Percentiles rank a stretch among this genome's conserved stretches.
These are phyloP conservation scores for Exophiala sp. DNA, from an alignment of 2,329 filamentous ascomycete genomes.

Conservation along the genomic window DNA sequence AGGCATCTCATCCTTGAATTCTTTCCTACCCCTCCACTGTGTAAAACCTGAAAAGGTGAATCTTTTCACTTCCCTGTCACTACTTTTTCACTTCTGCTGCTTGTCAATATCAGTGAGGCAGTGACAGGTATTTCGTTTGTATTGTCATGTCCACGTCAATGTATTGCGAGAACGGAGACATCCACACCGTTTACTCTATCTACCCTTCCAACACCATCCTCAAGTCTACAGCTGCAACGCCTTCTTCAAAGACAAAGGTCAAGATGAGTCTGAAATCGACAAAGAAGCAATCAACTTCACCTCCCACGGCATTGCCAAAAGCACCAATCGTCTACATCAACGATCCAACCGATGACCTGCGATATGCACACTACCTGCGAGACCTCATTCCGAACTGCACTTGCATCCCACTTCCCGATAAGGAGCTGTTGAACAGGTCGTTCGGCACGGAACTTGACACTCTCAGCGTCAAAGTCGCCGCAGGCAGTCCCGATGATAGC, in stretches of 20 bases:
- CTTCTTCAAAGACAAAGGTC: neutral
- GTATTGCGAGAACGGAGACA: neutral
- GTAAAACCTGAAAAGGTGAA: too few species aligned
- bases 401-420: neutral
- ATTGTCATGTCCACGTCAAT: neutral
- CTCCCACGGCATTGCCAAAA: constrained; percentile 5
- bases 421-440: neutral
- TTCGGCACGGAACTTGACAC: neutral
- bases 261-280: constrained; percentile 6
- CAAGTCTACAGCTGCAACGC: neutral
- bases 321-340: constrained; percentile 26
- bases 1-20: too few species aligned
- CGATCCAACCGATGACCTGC: constrained; percentile 14
- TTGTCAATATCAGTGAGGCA: neutral
- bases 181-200: neutral
- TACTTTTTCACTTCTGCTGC: neutral
- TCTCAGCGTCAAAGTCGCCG: constrained; percentile 4
- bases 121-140: neutral
- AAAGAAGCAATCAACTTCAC: constrained; percentile 12
- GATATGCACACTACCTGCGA: constrained; percentile 12
- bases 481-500: neutral
- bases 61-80: neutral
- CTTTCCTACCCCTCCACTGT: too few species aligned
- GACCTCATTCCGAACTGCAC: constrained; percentile 15
- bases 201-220: neutral